These are phyloP conservation scores for Metschnikowia lachancei DNA, from an alignment of 805 yeast species.

Conservation along the genomic window DNA sequence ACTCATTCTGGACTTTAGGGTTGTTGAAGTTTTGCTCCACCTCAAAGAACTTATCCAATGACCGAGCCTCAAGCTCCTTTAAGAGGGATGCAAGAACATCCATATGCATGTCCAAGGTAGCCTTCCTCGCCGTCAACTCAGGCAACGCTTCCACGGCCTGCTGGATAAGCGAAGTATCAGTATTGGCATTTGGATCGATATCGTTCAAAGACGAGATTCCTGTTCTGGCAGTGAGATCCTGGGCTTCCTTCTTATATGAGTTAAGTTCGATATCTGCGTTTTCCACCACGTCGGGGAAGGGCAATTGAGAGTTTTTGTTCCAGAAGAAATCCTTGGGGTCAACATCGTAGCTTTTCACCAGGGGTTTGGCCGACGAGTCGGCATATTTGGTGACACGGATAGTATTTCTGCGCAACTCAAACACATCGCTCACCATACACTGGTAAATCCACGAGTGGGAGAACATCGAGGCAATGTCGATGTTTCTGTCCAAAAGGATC, in stretches of 20 bases:
- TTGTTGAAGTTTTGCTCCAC: conserved; percentile 80
- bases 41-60: conserved; percentile 87
- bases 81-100: conserved; percentile 83
- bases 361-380: conserved; percentile 29
- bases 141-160: conserved; percentile 92
- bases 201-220: conserved; percentile 72
- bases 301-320: conserved; percentile 76
- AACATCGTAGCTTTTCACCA: conserved; percentile 68
- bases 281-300: conserved; percentile 99
- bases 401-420: conserved; percentile 77
- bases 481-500: conserved; percentile 79
- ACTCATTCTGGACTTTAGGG: conserved; percentile 56
- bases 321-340: conserved; percentile 95
- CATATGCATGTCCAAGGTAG: conserved; percentile 94
- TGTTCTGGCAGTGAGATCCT: conserved; percentile 75
- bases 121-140: conserved; percentile 83
- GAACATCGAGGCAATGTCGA: conserved; percentile 91
- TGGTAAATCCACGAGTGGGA: conserved; percentile 98
- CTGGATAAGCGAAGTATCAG: conserved; percentile 66
- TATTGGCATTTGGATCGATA: conserved; percentile 55
- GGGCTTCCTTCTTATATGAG: conserved; percentile 81
- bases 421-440: conserved; percentile 92
- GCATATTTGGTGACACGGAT: conserved; percentile 52
- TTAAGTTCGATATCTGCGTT: conserved; percentile 84
- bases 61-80: conserved; percentile 79